Conservation (phyloP, 208 protist species). For the Porcisia hertigi region DNA sequence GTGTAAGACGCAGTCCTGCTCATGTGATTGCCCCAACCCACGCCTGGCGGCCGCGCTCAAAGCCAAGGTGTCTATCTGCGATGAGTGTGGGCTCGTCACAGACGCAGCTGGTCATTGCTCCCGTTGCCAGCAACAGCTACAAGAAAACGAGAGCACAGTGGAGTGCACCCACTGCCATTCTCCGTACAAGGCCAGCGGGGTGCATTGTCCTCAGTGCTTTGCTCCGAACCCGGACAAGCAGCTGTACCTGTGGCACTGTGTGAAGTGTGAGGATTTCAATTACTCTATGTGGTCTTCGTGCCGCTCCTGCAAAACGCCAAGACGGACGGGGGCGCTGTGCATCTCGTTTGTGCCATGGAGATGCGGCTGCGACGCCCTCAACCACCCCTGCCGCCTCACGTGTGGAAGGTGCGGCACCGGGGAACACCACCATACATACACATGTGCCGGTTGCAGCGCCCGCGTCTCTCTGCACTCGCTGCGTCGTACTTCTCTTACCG, state of each 20-base stretch:
- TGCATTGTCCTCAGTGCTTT: conserved; percentile 77
- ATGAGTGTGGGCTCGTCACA: conserved; percentile 37
- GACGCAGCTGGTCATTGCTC: conserved; percentile 22
- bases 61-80: conserved; percentile 32
- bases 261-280: conserved; percentile 53
- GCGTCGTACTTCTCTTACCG: conserved; percentile 6
- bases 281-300: conserved; percentile 73
- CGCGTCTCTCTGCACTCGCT: conserved; percentile 11
- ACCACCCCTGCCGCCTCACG: conserved; percentile 55
- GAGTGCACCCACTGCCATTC: conserved; percentile 41
- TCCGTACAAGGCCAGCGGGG: conserved; percentile 33
- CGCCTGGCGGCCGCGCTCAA: conserved; percentile 23
- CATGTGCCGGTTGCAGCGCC: conserved; percentile 45
- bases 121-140: conserved; percentile 29
- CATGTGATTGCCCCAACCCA: conserved; percentile 24
- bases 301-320: conserved; percentile 42
- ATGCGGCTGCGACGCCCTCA: conserved; percentile 64
- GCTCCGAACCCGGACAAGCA: conserved; percentile 30
- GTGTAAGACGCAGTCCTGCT: conserved; percentile 21
- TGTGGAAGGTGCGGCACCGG: conserved; percentile 43
- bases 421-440: conserved; percentile 37
- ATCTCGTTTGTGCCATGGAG: conserved; percentile 60
- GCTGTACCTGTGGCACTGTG: conserved; percentile 71
- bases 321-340: conserved; percentile 36
- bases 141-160: conserved; percentile 5